Conservation (phyloP, 352 stramenopile genomes). For the Phytophthora chlamydospora region DNA sequence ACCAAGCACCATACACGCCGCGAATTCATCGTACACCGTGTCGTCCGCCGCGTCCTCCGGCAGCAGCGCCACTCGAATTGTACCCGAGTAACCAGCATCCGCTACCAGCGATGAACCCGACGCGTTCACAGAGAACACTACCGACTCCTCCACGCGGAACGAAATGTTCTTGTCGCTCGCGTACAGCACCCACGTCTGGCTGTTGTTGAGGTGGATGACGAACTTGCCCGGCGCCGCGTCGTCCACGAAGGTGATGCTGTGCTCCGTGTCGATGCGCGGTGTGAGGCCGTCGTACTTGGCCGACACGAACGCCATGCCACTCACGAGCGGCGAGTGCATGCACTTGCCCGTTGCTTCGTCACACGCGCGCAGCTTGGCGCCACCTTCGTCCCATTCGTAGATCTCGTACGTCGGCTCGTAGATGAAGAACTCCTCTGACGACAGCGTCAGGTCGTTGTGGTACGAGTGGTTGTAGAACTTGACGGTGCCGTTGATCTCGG, state of each 20-base stretch:
- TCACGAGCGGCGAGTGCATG: constrained; percentile 65
- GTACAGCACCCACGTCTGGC: constrained; percentile 81
- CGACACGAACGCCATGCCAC: constrained; percentile 77
- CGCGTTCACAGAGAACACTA: constrained; percentile 43
- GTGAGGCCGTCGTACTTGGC: constrained; percentile 64
- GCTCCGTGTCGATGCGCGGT: constrained; percentile 52
- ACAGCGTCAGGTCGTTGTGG: constrained; percentile 75
- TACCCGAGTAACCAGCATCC: constrained; percentile 48
- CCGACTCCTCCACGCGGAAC: constrained; percentile 46
- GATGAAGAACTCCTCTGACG: constrained; percentile 55
- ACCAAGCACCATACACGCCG: constrained; percentile 60
- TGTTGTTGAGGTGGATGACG: constrained; percentile 66
- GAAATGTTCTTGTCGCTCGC: constrained; percentile 43
- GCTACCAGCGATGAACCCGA: constrained; percentile 49
- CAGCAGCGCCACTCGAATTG: constrained; percentile 63
- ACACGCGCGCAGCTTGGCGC: constrained; percentile 65
- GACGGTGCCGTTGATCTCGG: constrained; percentile 51
- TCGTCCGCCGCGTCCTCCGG: constrained; percentile 35
- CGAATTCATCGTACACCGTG: constrained; percentile 63
- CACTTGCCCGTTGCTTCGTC: constrained; percentile 35
- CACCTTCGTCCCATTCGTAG: constrained; percentile 69
- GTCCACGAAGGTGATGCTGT: constrained; percentile 55
- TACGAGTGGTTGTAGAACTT: constrained; percentile 67
- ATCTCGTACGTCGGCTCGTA: constrained; percentile 64
- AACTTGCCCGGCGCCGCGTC: constrained; percentile 54